Evolutionary conservation across 1,139 yeast genomes (phyloP), one percentile per base, ranked within the genome.

Genomic region (Suhomyces taliae): DNA sequence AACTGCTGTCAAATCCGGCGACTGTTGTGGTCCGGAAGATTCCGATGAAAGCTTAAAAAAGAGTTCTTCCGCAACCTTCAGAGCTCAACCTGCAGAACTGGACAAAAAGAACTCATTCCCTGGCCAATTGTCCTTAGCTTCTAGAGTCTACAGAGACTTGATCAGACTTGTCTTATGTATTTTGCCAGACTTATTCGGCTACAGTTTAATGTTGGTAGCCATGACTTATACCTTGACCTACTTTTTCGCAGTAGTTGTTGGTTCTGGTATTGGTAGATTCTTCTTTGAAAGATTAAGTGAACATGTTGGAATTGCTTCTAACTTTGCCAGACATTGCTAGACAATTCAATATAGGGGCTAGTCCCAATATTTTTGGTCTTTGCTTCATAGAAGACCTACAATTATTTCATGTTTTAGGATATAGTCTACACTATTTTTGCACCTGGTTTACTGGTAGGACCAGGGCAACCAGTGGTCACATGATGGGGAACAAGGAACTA

Each of bases 201-300:
- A 83, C 60, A 82, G 83, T 36, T 66, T 87, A 56, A 87, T 87
- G 95, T 76, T 87, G 69, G 90, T 83, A 11, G 87, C 86, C 9
- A 87, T 87, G 95, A 73, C 87, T 33, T 85, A 72, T 60, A 78
- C 85, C 8, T 58, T 85, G 47, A 65, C 81, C 1, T 87, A 86
- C 57, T 83, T 86, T 64, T 86, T 87, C 65, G 91, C 87, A 2
- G 84, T 85, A 31, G 81, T 85, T 15, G 56, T 82, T 24, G 95
- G 95, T 7, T 68, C 85, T 47, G 78, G 90, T 3, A 65, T 84
- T 45, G 89, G 90, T 27, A 86, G 86, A 57, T 81, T 85, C 44
- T 73, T 79, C 57, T 84, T 84, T 64, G 85, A 84, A 56, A 78
- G 86, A 62, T 59, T 82, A 43, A 63, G 79, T 27, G 67, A 66